Conservation (phyloP, 148 eudicot genomes). For the Persicaria tinctoria region DNA sequence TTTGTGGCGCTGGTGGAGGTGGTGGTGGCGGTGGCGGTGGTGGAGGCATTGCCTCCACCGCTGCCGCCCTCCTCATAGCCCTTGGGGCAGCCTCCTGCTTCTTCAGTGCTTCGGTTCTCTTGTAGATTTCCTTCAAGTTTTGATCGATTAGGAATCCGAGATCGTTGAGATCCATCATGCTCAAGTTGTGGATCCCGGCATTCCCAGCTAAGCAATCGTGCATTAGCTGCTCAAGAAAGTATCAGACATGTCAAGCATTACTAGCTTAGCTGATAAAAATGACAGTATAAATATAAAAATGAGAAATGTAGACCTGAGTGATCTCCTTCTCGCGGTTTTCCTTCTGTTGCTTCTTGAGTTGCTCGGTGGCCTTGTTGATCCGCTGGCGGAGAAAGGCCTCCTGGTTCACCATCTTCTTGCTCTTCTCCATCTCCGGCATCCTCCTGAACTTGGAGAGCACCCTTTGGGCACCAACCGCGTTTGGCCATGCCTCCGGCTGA, state of each 20-base stretch:
- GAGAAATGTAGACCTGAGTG: constrained; percentile 4
- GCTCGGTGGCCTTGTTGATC: constrained; percentile 29
- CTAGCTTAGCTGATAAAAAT: neutral
- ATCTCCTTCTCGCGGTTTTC: constrained; percentile 37
- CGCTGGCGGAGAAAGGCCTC: constrained; percentile 41
- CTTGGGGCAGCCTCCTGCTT: constrained; percentile 12
- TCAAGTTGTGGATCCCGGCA: constrained; percentile 28
- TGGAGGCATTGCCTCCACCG: neutral
- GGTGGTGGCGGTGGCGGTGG: neutral
- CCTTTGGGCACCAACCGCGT: constrained; percentile 21
- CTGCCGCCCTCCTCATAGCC: neutral
- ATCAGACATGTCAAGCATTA: too few relatives aligned
- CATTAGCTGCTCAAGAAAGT: constrained; percentile 22
- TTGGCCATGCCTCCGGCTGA: constrained; percentile 63
- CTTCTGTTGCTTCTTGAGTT: constrained; percentile 33
- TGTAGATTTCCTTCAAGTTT: constrained; percentile 36
- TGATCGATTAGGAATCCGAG: constrained; percentile 46
- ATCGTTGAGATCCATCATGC: constrained; percentile 42
- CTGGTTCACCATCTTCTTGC: constrained; percentile 53
- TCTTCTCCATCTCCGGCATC: constrained; percentile 44
- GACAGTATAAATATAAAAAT: neutral
- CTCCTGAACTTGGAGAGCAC: constrained; percentile 33
- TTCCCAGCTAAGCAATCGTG: constrained; percentile 42
- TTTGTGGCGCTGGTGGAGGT: neutral
- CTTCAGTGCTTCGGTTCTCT: constrained; percentile 23